Conservation (phyloP, 2,329 filamentous ascomycete genomes). For the Nannizziopsis barbatae region DNA sequence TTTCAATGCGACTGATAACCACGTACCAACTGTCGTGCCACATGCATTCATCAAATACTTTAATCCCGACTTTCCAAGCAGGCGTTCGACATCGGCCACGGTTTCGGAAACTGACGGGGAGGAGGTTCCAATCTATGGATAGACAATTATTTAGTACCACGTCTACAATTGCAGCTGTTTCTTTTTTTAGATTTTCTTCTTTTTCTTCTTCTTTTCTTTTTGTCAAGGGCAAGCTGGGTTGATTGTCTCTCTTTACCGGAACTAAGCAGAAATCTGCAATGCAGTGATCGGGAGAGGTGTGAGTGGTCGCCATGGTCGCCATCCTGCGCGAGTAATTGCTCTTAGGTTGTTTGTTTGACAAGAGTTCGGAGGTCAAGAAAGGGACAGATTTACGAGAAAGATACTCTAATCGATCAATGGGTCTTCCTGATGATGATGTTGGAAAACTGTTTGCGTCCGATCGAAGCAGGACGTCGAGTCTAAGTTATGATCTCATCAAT, state of each 20-base stretch:
- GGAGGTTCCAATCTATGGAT: slow-evolving; percentile 63
- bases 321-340: neutral
- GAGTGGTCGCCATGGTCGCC: slow-evolving; percentile 18
- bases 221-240: no score
- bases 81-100: slow-evolving; percentile 75
- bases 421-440: no score
- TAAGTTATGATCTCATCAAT: no score
- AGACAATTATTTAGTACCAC: neutral
- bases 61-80: slow-evolving; percentile 70
- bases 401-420: no score
- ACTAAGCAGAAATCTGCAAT: slow-evolving; percentile 88
- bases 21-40: slow-evolving; percentile 78
- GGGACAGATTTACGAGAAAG: neutral
- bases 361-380: neutral
- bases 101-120: slow-evolving; percentile 66
- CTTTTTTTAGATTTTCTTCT: neutral
- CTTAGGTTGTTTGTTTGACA: neutral
- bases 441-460: no score
- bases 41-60: slow-evolving; percentile 85
- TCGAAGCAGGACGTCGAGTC: no score
- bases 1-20: neutral
- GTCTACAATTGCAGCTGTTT: neutral
- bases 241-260: slow-evolving; percentile 45
- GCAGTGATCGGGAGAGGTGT: slow-evolving; percentile 57
- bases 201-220: neutral